Conservation (phyloP, 345 rosid species). For the Bruguiera gymnorhiza region DNA sequence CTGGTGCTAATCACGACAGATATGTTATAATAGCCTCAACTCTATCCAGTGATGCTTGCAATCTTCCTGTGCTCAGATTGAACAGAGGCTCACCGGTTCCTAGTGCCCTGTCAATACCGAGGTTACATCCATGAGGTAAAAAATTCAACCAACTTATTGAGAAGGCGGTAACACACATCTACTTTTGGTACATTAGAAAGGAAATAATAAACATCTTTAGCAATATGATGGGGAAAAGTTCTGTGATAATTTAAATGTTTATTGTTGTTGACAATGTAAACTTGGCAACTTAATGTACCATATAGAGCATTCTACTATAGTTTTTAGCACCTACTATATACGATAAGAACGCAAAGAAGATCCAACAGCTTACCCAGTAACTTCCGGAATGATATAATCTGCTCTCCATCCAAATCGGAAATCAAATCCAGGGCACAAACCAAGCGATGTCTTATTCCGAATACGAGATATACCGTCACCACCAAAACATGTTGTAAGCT, state of each 20-base stretch:
- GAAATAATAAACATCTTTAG: conserved; percentile 1
- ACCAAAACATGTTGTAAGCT: conserved; percentile 79
- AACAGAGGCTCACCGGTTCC: conserved; percentile 74
- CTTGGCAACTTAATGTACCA: too few relatives aligned
- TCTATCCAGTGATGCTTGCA: conserved; percentile 85
- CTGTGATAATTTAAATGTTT: too few relatives aligned
- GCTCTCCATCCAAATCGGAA: conserved; percentile 90
- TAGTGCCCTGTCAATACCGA: conserved; percentile 55
- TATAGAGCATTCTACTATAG: not conserved
- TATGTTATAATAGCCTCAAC: conserved; percentile 72
- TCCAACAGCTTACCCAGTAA: conserved; percentile 63
- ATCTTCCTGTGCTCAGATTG: conserved; percentile 75
- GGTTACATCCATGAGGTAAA: conserved; percentile 18
- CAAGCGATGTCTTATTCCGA: conserved; percentile 73
- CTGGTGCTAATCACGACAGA: conserved; percentile 16
- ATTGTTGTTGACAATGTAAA: too few relatives aligned
- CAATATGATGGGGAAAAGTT: not conserved
- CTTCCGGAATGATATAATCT: conserved; percentile 80
- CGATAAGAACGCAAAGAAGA: conserved; percentile 2
- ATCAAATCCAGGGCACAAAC: conserved; percentile 77
- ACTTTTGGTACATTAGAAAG: too few relatives aligned
- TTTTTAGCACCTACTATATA: conserved; percentile 9
- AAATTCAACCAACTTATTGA: too few relatives aligned
- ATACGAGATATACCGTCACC: conserved; percentile 82
- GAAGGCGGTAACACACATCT: too few relatives aligned